Conservation (phyloP, 495 filamentous ascomycete genomes). For the Neurospora intermedia region DNA sequence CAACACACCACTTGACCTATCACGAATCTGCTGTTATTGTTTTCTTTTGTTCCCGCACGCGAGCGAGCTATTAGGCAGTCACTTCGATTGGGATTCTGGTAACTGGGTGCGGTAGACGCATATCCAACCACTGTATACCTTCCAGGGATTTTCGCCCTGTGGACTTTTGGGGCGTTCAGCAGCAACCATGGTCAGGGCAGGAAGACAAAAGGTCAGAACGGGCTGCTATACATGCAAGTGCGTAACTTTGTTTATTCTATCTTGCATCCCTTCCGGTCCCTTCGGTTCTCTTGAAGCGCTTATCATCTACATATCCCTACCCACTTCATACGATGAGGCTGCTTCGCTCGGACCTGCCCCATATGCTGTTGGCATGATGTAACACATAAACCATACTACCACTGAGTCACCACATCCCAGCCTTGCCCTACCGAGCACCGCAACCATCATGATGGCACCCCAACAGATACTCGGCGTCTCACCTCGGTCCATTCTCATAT, state of each 20-base stretch:
- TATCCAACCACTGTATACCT: neutral
- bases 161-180: neutral
- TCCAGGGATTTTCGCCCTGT: neutral
- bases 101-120: neutral
- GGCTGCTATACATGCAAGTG: conserved; percentile 32
- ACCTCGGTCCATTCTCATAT: neutral
- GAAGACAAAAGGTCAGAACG: conserved; percentile 27
- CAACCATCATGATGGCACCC: neutral
- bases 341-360: conserved; percentile 7
- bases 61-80: neutral
- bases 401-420: neutral
- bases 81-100: neutral
- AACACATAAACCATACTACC: neutral
- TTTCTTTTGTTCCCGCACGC: neutral
- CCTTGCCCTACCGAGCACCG: neutral
- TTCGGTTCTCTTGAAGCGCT: neutral
- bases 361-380: neutral
- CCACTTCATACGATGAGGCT: neutral
- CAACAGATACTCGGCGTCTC: neutral
- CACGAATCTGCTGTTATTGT: neutral
- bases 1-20: neutral
- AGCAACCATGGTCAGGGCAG: conserved; percentile 23
- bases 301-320: neutral
- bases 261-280: neutral
- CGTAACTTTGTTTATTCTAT: conserved; percentile 10